These are phyloP conservation scores for Sanguinoderma infundibulare DNA, from an alignment of 1,284 basidiomycete species.

Conservation along the genomic window DNA sequence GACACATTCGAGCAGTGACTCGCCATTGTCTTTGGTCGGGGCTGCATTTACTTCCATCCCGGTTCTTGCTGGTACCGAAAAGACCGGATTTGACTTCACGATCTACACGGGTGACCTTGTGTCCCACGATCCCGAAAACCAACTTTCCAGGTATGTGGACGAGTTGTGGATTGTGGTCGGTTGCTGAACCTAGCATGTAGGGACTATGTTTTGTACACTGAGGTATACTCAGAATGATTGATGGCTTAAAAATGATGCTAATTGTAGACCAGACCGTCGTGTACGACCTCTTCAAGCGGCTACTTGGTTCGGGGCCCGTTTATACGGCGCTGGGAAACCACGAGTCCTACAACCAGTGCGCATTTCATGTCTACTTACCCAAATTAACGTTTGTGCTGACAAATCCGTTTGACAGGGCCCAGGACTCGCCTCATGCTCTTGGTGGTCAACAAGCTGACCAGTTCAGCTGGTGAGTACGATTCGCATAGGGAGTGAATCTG, in stretches of 20 bases:
- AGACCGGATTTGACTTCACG: slow-evolving; percentile 65
- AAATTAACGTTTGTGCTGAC: too few species aligned
- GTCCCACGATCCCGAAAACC: slow-evolving; percentile 69
- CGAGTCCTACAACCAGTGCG: slow-evolving; percentile 68
- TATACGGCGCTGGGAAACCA: slow-evolving; percentile 81
- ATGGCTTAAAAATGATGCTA: neutral
- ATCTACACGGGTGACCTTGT: slow-evolving; percentile 82
- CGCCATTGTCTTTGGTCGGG: slow-evolving; percentile 66
- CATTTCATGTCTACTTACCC: slow-evolving; percentile 10
- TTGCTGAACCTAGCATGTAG: neutral
- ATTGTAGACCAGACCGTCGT: slow-evolving; percentile 52
- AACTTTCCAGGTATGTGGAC: slow-evolving; percentile 58
- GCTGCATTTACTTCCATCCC: slow-evolving; percentile 74
- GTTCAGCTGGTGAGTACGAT: slow-evolving; percentile 62
- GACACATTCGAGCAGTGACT: slow-evolving; percentile 56
- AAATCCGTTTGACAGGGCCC: slow-evolving; percentile 46
- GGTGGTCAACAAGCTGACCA: slow-evolving; percentile 57
- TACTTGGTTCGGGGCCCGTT: slow-evolving; percentile 66
- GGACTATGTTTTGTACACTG: slow-evolving; percentile 25
- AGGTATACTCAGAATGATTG: slow-evolving; percentile 9
- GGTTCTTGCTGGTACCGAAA: slow-evolving; percentile 62
- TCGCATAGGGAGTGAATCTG: neutral
- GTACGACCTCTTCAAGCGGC: slow-evolving; percentile 66
- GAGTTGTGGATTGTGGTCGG: neutral
- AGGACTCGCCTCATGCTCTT: slow-evolving; percentile 66